These are phyloP conservation scores for Aspergillus ochraceus DNA, from an alignment of 2,329 filamentous ascomycete species.

Conservation along the genomic window DNA sequence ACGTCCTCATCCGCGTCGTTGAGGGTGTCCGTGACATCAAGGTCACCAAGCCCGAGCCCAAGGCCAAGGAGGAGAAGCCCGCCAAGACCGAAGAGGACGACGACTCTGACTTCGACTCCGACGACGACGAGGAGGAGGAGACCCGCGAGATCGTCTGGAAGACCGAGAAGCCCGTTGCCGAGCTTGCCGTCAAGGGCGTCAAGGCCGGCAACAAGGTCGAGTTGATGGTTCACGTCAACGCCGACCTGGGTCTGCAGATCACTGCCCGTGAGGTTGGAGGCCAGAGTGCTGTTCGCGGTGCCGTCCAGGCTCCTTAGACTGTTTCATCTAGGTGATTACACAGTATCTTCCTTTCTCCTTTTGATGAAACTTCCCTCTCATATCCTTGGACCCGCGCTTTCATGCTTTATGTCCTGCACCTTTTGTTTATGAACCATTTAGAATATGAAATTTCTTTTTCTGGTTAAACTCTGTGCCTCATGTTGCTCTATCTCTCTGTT, in stretches of 20 bases:
- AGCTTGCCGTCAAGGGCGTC: slow-evolving; percentile 78
- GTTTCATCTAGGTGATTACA: slow-evolving; percentile 7
- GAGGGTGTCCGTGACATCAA: slow-evolving; percentile 92
- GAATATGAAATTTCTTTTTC: slow-evolving; percentile 7
- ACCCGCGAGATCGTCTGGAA: slow-evolving; percentile 90
- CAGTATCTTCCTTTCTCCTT: slow-evolving; percentile 2
- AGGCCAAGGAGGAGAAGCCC: slow-evolving; percentile 63
- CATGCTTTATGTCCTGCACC: slow-evolving; percentile 9
- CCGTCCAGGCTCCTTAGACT: slow-evolving; percentile 44
- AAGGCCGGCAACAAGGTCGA: slow-evolving; percentile 92
- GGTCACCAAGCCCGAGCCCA: slow-evolving; percentile 82
- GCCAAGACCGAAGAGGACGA: slow-evolving; percentile 59
- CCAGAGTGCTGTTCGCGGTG: slow-evolving; percentile 77
- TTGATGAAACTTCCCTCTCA: slow-evolving; percentile 1
- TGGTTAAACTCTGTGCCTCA: slow-evolving; percentile 3
- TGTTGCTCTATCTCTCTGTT: not conserved
- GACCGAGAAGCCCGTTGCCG: slow-evolving; percentile 76
- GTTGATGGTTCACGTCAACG: slow-evolving; percentile 83
- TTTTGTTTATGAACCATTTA: slow-evolving; percentile 4
- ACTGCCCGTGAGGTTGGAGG: slow-evolving; percentile 83
- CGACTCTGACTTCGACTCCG: slow-evolving; percentile 63
- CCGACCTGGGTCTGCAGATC: slow-evolving; percentile 76
- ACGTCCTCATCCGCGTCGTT: slow-evolving; percentile 82
- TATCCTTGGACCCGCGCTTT: not conserved
- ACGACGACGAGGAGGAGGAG: slow-evolving; percentile 75